phyloP scores from a whole-genome alignment of 2,329 filamentous ascomycete species.

The Monosporascus sp. region DNA sequence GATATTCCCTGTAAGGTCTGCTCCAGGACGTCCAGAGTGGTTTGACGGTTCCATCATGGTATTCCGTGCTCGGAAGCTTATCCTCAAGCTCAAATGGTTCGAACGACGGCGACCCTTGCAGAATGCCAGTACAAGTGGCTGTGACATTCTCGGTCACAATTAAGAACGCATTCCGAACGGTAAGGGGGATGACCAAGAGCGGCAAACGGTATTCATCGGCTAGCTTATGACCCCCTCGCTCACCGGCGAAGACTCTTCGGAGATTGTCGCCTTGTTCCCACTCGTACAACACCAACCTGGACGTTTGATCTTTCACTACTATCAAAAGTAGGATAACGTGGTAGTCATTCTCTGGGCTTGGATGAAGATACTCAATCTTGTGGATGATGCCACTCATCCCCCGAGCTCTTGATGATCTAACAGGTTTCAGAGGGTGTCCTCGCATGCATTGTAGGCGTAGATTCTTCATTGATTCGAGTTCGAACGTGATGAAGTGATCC shows the following conservation, averaged over 20 bases:
- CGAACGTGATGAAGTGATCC: constrained; percentile 65
- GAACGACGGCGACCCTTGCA: constrained; percentile 45
- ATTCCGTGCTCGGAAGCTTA: constrained; percentile 33
- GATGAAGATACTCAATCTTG: constrained; percentile 81
- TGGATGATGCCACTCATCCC: constrained; percentile 67
- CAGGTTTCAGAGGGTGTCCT: constrained; percentile 47
- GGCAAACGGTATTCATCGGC: constrained; percentile 53
- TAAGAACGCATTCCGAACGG: constrained; percentile 64
- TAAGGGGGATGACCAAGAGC: constrained; percentile 66
- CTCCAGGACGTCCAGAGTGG: constrained; percentile 84
- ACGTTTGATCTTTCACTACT: constrained; percentile 40
- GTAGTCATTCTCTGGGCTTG: constrained; percentile 57
- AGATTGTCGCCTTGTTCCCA: constrained; percentile 52
- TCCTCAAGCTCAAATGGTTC: constrained; percentile 35
- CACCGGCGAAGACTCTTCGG: constrained; percentile 36
- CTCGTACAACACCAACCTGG: constrained; percentile 53
- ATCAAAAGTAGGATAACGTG: constrained; percentile 74
- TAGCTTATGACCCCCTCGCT: constrained; percentile 45
- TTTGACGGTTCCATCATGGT: constrained; percentile 38
- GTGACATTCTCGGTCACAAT: constrained; percentile 58
- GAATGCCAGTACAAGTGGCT: constrained; percentile 48
- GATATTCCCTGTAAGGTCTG: constrained; percentile 62
- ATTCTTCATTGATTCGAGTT: constrained; percentile 52
- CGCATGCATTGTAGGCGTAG: constrained; percentile 45
- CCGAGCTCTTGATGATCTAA: constrained; percentile 42